These are phyloP conservation scores for Paecilomyces niveus DNA, from an alignment of 2,329 filamentous ascomycete genomes.

Conservation along the genomic window DNA sequence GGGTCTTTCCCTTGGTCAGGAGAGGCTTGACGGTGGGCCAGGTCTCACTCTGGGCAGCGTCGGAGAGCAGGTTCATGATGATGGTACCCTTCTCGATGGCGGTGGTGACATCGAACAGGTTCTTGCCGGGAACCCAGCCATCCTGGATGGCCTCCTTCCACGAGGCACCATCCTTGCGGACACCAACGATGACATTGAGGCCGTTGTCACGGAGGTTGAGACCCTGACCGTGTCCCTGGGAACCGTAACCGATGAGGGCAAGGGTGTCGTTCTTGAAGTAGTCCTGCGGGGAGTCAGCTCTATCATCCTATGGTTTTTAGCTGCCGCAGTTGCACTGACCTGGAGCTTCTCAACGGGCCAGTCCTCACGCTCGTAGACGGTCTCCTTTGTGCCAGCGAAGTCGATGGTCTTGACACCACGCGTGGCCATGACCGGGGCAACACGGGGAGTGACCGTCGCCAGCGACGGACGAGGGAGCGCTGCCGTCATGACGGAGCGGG, in stretches of 20 bases:
- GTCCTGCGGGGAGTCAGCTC: constrained; percentile 50
- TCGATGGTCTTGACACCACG: constrained; percentile 98
- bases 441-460: constrained; percentile 38
- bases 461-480: constrained; percentile 46
- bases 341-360: constrained; percentile 98
- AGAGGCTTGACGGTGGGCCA: constrained; percentile 98
- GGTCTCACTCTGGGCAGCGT: constrained; percentile 97
- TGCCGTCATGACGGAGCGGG: constrained; percentile 53
- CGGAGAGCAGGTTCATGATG: constrained; percentile 98
- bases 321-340: constrained; percentile 48
- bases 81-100: constrained; percentile 90
- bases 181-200: constrained; percentile 97
- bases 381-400: constrained; percentile 93
- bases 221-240: constrained; percentile 97
- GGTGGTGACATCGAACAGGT: constrained; percentile 97
- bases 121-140: constrained; percentile 97
- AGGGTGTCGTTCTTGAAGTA: constrained; percentile 99
- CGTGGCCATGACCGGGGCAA: constrained; percentile 40
- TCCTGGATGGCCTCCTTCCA: constrained; percentile 97
- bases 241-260: constrained; percentile 96
- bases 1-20: constrained; percentile 98
- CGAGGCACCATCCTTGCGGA: constrained; percentile 95
- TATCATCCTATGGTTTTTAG: background rate
- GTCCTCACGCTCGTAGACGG: constrained; percentile 94
- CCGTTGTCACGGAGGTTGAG: constrained; percentile 99